A percentile compares a stretch with the other conserved stretches of the same genome.
phyloP scores from a whole-genome alignment of 768 basidiomycete genomes.

The Lentinus brumalis region DNA sequence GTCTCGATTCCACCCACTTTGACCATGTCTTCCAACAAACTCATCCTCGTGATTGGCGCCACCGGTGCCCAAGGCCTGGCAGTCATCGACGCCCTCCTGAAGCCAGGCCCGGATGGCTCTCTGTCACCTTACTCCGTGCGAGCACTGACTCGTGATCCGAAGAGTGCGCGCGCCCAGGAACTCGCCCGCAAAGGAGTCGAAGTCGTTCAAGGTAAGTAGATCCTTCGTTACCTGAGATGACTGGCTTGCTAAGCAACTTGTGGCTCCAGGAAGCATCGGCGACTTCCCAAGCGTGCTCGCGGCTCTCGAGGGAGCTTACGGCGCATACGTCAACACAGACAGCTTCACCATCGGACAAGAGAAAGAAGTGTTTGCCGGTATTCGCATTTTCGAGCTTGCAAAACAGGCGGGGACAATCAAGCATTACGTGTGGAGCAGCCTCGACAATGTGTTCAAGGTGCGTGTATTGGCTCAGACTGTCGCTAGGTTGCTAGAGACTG shows the following conservation, averaged over 20 bases:
- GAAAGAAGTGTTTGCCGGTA: slow-evolving; percentile 39
- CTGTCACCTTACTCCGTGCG: slow-evolving; percentile 44
- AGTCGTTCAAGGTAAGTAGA: slow-evolving; percentile 39
- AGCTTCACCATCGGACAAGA: slow-evolving; percentile 42
- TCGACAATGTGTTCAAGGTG: slow-evolving; percentile 43
- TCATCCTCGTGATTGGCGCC: slow-evolving; percentile 47
- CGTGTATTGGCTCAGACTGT: slow-evolving; percentile 9
- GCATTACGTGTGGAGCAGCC: slow-evolving; percentile 44
- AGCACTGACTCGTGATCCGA: slow-evolving; percentile 40
- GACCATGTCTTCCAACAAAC: slow-evolving; percentile 20
- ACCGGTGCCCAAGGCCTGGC: slow-evolving; percentile 47
- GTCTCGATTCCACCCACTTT: too few species aligned
- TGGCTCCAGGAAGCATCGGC: slow-evolving; percentile 31
- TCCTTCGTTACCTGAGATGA: too few species aligned
- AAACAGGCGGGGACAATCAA: slow-evolving; percentile 35
- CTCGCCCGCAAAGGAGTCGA: slow-evolving; percentile 40
- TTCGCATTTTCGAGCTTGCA: slow-evolving; percentile 44
- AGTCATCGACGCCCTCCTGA: slow-evolving; percentile 40
- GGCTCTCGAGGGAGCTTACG: slow-evolving; percentile 36
- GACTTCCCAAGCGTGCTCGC: slow-evolving; percentile 32
- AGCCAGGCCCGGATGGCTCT: slow-evolving; percentile 34
- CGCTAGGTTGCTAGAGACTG: not conserved
- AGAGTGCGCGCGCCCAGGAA: slow-evolving; percentile 35
- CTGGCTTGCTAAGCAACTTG: not conserved
- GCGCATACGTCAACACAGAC: slow-evolving; percentile 39